Conservation (phyloP, 495 filamentous ascomycete species). For the Neurospora sp. region DNA sequence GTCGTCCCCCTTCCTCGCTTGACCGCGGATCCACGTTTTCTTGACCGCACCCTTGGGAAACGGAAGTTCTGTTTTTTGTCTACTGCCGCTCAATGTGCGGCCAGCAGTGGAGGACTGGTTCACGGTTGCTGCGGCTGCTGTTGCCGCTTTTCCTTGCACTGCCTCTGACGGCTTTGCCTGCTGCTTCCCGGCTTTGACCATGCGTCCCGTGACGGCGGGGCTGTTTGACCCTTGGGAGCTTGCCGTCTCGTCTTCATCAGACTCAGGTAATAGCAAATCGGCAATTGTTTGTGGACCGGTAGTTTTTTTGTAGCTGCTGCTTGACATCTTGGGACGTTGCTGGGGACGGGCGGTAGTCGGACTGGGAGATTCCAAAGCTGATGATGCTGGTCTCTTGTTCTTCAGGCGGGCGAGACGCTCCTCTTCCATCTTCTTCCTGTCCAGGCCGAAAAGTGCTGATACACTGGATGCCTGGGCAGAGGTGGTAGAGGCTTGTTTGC, state of each 20-base stretch:
- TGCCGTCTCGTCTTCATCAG: neutral
- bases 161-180: neutral
- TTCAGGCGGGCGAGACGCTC: constrained; percentile 61
- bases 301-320: neutral
- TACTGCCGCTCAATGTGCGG: neutral
- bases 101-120: neutral
- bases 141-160: neutral
- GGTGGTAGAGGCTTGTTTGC: neutral
- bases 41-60: constrained; percentile 70
- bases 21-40: constrained; percentile 63
- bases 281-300: neutral
- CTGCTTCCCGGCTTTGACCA: neutral
- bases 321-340: constrained; percentile 19
- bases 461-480: neutral
- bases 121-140: neutral
- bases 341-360: constrained; percentile 2
- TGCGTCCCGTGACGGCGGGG: neutral
- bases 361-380: neutral
- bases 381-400: constrained; percentile 41
- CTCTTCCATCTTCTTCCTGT: constrained; percentile 78
- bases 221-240: neutral
- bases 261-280: neutral
- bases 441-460: constrained; percentile 35
- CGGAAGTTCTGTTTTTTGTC: constrained; percentile 24
- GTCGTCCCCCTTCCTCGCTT: constrained; percentile 50